These are phyloP conservation scores for Myochromella boudieri DNA, from an alignment of 768 basidiomycete species.

Conservation along the genomic window DNA sequence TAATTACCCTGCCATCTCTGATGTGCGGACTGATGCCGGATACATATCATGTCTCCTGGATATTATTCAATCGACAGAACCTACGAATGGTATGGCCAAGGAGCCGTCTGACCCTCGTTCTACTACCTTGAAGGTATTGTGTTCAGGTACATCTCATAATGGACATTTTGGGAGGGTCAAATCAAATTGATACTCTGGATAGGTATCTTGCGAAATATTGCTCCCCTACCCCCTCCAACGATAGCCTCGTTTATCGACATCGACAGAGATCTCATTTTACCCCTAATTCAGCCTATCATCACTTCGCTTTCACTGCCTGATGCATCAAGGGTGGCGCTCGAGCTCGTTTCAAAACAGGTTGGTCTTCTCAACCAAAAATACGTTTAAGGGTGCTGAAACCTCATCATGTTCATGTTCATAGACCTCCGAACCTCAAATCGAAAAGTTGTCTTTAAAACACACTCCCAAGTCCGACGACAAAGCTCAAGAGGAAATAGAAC, in stretches of 20 bases:
- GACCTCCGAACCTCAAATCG: constrained; percentile 50
- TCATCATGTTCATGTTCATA: constrained; percentile 20
- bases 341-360: constrained; percentile 54
- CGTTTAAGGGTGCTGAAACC: not conserved
- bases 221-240: constrained; percentile 72
- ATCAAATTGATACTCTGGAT: no score
- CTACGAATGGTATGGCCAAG: constrained; percentile 37
- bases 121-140: constrained; percentile 61
- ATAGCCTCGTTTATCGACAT: constrained; percentile 62
- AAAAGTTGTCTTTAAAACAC: constrained; percentile 61
- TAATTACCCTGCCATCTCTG: constrained; percentile 72
- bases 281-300: constrained; percentile 67
- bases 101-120: constrained; percentile 47
- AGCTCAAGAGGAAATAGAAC: constrained; percentile 61
- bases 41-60: constrained; percentile 68
- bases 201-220: constrained; percentile 79
- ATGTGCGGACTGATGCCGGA: constrained; percentile 56
- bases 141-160: constrained; percentile 54
- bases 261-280: constrained; percentile 70
- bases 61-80: constrained; percentile 44
- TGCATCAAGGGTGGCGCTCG: constrained; percentile 46
- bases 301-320: constrained; percentile 57
- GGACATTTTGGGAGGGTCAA: no score
- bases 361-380: constrained; percentile 14
- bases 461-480: constrained; percentile 78